Conservation (phyloP, 2,329 filamentous ascomycete species). For the Xylaria sp. region DNA sequence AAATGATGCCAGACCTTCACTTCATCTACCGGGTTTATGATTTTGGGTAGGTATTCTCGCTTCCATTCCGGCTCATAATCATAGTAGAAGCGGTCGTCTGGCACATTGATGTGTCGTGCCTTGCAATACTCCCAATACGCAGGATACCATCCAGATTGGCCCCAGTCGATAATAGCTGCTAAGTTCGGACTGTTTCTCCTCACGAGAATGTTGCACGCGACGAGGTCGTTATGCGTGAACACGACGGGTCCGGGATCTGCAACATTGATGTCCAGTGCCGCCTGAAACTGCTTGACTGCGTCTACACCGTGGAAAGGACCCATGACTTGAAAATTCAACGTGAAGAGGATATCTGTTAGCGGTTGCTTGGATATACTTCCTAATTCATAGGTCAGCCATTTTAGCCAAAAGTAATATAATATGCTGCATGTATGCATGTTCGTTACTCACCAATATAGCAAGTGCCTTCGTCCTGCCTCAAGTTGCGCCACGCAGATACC, state of each 20-base stretch:
- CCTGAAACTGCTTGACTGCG: slow-evolving; percentile 29
- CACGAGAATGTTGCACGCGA: slow-evolving; percentile 33
- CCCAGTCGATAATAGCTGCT: slow-evolving; percentile 29
- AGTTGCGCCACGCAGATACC: slow-evolving; percentile 28
- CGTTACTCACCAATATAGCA: slow-evolving; percentile 28
- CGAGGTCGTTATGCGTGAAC: slow-evolving; percentile 32
- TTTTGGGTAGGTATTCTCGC: slow-evolving; percentile 30
- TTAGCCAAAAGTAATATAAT: slow-evolving; percentile 18
- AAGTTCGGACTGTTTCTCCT: slow-evolving; percentile 20
- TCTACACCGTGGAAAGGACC: slow-evolving; percentile 29
- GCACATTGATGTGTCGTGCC: slow-evolving; percentile 20
- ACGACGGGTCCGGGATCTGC: slow-evolving; percentile 25
- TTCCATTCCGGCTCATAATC: slow-evolving; percentile 30
- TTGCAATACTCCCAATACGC: slow-evolving; percentile 34
- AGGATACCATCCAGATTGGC: slow-evolving; percentile 28
- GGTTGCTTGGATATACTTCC: slow-evolving; percentile 24
- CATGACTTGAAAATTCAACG: slow-evolving; percentile 9
- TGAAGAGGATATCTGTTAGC: slow-evolving; percentile 25
- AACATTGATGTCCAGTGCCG: slow-evolving; percentile 20
- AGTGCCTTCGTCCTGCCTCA: slow-evolving; percentile 25
- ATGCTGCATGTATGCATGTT: slow-evolving; percentile 15
- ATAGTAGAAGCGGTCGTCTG: slow-evolving; percentile 23
- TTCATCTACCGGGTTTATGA: slow-evolving; percentile 28
- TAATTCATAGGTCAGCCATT: slow-evolving; percentile 19
- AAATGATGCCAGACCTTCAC: slow-evolving; percentile 31